Conservation (phyloP, 371 early-diverging fungal genomes). For the Mycotypha africana region DNA sequence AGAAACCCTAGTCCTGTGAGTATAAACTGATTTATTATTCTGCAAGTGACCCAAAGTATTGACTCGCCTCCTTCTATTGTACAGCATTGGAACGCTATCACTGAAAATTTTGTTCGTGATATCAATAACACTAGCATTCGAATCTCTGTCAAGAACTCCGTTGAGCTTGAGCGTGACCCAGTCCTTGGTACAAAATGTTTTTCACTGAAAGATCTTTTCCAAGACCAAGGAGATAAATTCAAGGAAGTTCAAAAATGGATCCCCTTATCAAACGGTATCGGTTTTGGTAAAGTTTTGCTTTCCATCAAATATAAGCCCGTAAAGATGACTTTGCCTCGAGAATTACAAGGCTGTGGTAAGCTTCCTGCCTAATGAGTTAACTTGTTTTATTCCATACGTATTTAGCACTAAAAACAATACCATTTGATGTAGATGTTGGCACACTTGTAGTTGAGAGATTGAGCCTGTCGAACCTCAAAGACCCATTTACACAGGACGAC, state of each 20-base stretch:
- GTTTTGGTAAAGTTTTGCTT: constrained; percentile 36
- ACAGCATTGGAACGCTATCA: constrained; percentile 37
- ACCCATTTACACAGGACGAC: constrained; percentile 10
- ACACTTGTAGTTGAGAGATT: constrained; percentile 31
- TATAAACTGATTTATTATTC: background rate
- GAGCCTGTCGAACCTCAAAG: constrained; percentile 9
- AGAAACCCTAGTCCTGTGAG: constrained; percentile 36
- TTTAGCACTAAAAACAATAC: too few relatives aligned
- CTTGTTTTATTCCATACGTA: too few relatives aligned
- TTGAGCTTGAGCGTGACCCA: constrained; percentile 36
- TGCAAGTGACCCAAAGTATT: background rate
- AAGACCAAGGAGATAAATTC: constrained; percentile 21
- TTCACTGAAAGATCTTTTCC: constrained; percentile 20
- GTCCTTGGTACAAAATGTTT: constrained; percentile 26
- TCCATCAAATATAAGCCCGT: constrained; percentile 38
- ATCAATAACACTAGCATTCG: constrained; percentile 16
- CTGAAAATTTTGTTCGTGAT: constrained; percentile 31
- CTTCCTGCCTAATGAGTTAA: background rate
- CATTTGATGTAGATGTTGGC: constrained; percentile 21
- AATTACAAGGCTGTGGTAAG: constrained; percentile 26
- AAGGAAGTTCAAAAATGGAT: constrained; percentile 34
- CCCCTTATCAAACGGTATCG: constrained; percentile 28
- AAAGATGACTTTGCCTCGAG: constrained; percentile 24
- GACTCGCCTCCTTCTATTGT: too few relatives aligned
- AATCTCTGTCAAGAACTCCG: constrained; percentile 25